Percentiles rank a stretch among this genome's conserved stretches.
phyloP scores from a whole-genome alignment of 768 basidiomycete genomes.

The Galerina marginata region DNA sequence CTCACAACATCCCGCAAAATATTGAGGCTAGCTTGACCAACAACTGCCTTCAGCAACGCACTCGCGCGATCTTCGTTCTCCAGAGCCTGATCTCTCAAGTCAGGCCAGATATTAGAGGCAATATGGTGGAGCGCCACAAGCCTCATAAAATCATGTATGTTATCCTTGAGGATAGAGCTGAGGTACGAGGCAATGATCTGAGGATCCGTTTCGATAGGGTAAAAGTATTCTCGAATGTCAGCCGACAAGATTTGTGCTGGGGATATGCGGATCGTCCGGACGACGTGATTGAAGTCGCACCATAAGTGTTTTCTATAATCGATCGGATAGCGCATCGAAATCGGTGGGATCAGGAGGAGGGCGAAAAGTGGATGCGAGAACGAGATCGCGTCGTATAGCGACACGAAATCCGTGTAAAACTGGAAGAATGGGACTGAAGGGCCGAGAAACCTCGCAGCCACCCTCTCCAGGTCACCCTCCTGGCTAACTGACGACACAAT shows the following conservation, averaged over 20 bases:
- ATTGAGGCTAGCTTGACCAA: constrained; percentile 52
- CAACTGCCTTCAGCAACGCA: constrained; percentile 57
- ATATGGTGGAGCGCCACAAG: constrained; percentile 81
- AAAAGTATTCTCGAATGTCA: constrained; percentile 66
- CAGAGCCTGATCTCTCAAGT: constrained; percentile 39
- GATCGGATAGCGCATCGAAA: constrained; percentile 73
- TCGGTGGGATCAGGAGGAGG: constrained; percentile 74
- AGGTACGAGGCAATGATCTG: constrained; percentile 71
- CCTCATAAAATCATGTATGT: constrained; percentile 61
- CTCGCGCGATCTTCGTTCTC: constrained; percentile 40
- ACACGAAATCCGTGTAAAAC: constrained; percentile 90
- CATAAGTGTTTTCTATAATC: constrained; percentile 89
- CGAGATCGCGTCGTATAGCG: constrained; percentile 90
- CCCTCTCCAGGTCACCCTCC: constrained; percentile 40
- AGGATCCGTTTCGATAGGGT: constrained; percentile 69
- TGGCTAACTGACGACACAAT: constrained; percentile 2
- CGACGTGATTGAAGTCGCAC: constrained; percentile 74
- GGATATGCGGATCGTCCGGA: constrained; percentile 62
- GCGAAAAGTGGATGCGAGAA: constrained; percentile 82
- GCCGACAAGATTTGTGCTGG: constrained; percentile 57
- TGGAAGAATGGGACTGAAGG: constrained; percentile 84
- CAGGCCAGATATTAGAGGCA: constrained; percentile 76
- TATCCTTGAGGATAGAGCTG: constrained; percentile 52
- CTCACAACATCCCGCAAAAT: constrained; percentile 57
- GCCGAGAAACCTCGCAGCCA: constrained; percentile 65